Percentiles rank a stretch among this genome's conserved stretches.
Conservation (phyloP, 2,329 filamentous ascomycete species). For the Pezicula rhizophila region DNA sequence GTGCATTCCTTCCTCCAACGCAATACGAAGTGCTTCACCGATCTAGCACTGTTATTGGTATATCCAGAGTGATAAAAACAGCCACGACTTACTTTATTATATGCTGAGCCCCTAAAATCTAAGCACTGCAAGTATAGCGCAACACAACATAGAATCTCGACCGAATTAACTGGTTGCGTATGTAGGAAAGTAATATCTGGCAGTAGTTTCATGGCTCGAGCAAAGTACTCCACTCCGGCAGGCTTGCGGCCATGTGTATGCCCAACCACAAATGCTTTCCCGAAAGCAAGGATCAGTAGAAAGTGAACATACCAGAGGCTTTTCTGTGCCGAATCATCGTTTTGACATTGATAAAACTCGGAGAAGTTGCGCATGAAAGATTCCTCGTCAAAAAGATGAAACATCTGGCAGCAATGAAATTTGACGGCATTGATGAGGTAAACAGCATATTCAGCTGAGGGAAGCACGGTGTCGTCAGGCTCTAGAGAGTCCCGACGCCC, state of each 20-base stretch:
- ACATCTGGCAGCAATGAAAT: slow-evolving; percentile 48
- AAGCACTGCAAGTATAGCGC: slow-evolving; percentile 47
- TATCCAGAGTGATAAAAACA: background rate
- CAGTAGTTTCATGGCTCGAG: slow-evolving; percentile 37
- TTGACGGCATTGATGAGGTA: slow-evolving; percentile 51
- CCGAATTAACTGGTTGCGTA: slow-evolving; percentile 37
- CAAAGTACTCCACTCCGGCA: slow-evolving; percentile 40
- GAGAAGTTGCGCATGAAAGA: slow-evolving; percentile 40
- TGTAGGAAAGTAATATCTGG: slow-evolving; percentile 35
- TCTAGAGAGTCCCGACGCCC: slow-evolving; percentile 28
- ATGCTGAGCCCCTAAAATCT: slow-evolving; percentile 39
- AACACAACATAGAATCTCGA: slow-evolving; percentile 45
- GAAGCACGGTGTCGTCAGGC: slow-evolving; percentile 34
- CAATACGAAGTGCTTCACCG: slow-evolving; percentile 45
- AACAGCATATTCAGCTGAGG: slow-evolving; percentile 43
- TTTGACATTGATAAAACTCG: slow-evolving; percentile 33
- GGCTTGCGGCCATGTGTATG: slow-evolving; percentile 31
- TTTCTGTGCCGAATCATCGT: slow-evolving; percentile 19
- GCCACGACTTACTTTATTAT: slow-evolving; percentile 34
- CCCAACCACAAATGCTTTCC: slow-evolving; percentile 44
- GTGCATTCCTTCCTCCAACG: slow-evolving; percentile 44
- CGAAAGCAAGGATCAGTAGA: slow-evolving; percentile 47
- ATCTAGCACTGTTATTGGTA: slow-evolving; percentile 27
- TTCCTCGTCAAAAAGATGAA: slow-evolving; percentile 48
- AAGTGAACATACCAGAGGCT: slow-evolving; percentile 48